Percentiles rank a stretch among this genome's conserved stretches.
Evolutionary conservation across 495 filamentous ascomycete genomes (phyloP).

Genomic region (Pseudoneurospora amorphoporcata): DNA sequence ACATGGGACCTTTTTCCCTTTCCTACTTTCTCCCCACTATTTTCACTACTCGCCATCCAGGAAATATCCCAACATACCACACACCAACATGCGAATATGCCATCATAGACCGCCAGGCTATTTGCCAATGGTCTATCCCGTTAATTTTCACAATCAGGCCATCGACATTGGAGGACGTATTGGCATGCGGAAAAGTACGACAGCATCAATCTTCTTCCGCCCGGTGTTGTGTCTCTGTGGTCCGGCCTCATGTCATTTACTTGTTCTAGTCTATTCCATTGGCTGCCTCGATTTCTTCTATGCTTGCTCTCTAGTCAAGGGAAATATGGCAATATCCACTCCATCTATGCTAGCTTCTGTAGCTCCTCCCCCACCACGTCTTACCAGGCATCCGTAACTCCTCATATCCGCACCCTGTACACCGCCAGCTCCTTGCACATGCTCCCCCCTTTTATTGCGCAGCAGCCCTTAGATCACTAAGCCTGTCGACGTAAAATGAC

Average conservation of each 20-base stretch:
- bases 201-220: neutral
- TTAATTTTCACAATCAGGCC: neutral
- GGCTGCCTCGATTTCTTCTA: neutral
- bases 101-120: neutral
- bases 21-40: neutral
- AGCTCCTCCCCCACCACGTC: neutral
- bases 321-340: neutral
- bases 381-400: neutral
- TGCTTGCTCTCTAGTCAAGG: neutral
- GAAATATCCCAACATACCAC: neutral
- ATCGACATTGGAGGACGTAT: neutral
- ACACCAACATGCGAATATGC: neutral
- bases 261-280: neutral
- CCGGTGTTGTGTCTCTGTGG: neutral
- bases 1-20: neutral
- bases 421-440: neutral
- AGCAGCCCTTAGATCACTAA: conserved; percentile 58
- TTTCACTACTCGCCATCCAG: neutral
- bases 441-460: conserved; percentile 5
- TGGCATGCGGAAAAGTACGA: conserved; percentile 9
- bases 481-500: conserved; percentile 66
- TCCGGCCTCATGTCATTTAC: neutral
- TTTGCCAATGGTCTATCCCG: neutral
- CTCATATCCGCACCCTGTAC: neutral
- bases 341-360: neutral